phyloP scores from a whole-genome alignment of 495 filamentous ascomycete genomes.

The Annulohypoxylon bovei region DNA sequence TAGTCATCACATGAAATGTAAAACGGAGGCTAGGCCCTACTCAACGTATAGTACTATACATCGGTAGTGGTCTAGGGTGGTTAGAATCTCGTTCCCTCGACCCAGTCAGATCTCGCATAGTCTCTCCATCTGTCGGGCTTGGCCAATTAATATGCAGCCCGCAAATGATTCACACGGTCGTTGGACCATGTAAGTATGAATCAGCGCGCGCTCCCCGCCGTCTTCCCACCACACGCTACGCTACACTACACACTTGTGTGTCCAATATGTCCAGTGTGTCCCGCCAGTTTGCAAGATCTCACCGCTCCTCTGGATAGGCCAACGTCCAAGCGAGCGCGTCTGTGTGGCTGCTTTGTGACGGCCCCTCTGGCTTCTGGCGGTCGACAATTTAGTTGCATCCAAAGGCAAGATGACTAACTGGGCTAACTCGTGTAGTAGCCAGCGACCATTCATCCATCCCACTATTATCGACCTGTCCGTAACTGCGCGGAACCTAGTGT shows the following conservation, averaged over 20 bases:
- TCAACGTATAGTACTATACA: slow-evolving; percentile 8
- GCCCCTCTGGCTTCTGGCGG: slow-evolving; percentile 36
- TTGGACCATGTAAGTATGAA: slow-evolving; percentile 15
- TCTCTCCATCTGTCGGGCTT: slow-evolving; percentile 23
- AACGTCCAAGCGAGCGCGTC: slow-evolving; percentile 17
- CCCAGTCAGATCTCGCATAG: slow-evolving; percentile 30
- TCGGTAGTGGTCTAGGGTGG: not conserved
- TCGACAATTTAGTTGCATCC: slow-evolving; percentile 30
- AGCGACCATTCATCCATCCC: slow-evolving; percentile 5
- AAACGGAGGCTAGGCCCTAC: not conserved
- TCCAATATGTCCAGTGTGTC: slow-evolving; percentile 10
- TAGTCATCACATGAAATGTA: slow-evolving; percentile 33
- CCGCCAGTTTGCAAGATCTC: slow-evolving; percentile 39
- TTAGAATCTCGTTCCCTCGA: slow-evolving; percentile 1
- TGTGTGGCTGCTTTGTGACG: slow-evolving; percentile 31
- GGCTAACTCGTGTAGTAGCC: slow-evolving; percentile 4
- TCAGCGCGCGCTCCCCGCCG: slow-evolving; percentile 31
- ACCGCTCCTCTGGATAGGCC: slow-evolving; percentile 32
- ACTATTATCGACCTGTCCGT: slow-evolving; percentile 15
- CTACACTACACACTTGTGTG: not conserved
- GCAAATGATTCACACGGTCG: slow-evolving; percentile 29
- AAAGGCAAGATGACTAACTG: slow-evolving; percentile 32
- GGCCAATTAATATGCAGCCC: slow-evolving; percentile 35
- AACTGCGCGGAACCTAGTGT: not conserved
- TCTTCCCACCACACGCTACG: slow-evolving; percentile 1